phyloP scores from a whole-genome alignment of 805 yeast species.

The Hemisphaericaspora nanyangensis region DNA sequence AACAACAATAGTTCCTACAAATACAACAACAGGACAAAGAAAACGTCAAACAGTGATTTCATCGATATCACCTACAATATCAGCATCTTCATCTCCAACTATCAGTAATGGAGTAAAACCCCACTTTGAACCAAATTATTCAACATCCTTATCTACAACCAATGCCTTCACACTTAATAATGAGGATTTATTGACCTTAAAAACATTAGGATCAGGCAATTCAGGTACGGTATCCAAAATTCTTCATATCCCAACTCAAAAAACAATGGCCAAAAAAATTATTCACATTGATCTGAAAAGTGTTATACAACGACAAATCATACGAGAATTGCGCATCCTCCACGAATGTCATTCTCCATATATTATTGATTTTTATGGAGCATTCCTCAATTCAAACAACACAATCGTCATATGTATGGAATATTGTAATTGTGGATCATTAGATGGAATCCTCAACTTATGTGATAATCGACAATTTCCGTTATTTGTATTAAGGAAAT shows the following conservation, averaged over 20 bases:
- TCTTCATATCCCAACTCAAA: constrained; percentile 82
- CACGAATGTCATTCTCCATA: constrained; percentile 83
- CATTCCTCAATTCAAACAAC: constrained; percentile 58
- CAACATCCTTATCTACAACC: no score
- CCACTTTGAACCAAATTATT: no score
- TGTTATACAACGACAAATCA: constrained; percentile 74
- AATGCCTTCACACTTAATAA: constrained; percentile 25
- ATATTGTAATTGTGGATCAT: constrained; percentile 90
- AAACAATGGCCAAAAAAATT: constrained; percentile 84
- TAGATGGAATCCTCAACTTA: constrained; percentile 73
- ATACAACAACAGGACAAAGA: constrained; percentile 10
- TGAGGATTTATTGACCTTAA: constrained; percentile 69
- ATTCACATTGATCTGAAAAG: constrained; percentile 83
- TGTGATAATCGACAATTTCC: constrained; percentile 39
- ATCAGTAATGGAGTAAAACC: no score
- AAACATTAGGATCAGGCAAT: constrained; percentile 86
- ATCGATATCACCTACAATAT: constrained; percentile 40
- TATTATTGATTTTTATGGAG: constrained; percentile 89
- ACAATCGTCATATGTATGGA: constrained; percentile 93
- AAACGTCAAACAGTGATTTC: constrained; percentile 41
- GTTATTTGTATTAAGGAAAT: constrained; percentile 64
- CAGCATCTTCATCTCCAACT: constrained; percentile 19
- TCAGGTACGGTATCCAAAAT: constrained; percentile 92
- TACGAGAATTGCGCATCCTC: constrained; percentile 84
- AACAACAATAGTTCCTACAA: no score